A percentile compares a stretch with the other conserved stretches of the same genome.
These are phyloP conservation scores for Hyphochytrium catenoides DNA, from an alignment of 352 stramenopile genomes.

Conservation along the genomic window DNA sequence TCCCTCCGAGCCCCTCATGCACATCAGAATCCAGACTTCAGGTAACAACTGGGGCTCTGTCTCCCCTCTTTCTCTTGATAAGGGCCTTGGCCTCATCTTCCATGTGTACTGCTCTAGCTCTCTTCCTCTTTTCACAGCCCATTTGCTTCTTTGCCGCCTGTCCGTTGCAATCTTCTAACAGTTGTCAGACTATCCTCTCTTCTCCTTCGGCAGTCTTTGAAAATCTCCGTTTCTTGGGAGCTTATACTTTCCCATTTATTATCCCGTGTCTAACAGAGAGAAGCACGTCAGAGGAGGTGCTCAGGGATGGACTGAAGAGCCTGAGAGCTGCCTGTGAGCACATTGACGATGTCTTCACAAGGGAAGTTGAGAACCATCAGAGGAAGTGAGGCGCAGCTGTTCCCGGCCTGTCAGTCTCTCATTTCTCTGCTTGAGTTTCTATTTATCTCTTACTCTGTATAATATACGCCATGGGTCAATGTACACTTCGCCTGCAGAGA, in stretches of 20 bases:
- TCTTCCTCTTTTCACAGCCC: slow-evolving; percentile 1
- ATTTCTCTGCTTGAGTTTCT: no score
- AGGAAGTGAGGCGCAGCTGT: slow-evolving; percentile 32
- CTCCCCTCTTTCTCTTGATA: no score
- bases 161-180: slow-evolving; percentile 8
- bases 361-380: slow-evolving; percentile 55
- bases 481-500: no score
- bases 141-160: slow-evolving; percentile 13
- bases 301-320: slow-evolving; percentile 33
- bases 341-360: slow-evolving; percentile 41
- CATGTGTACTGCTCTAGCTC: not conserved
- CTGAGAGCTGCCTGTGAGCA: slow-evolving; percentile 37
- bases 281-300: slow-evolving; percentile 27
- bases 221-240: not conserved
- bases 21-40: slow-evolving; percentile 74
- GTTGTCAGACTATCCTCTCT: not conserved
- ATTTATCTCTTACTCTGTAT: no score
- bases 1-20: slow-evolving; percentile 78
- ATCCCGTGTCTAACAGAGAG: slow-evolving; percentile 10
- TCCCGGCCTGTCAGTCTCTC: no score
- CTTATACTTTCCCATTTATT: not conserved
- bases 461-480: no score
- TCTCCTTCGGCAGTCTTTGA: not conserved
- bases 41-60: no score
- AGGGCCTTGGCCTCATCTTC: no score